Conservation (phyloP, 331 rosid species). For the Pyrus hybrid region DNA sequence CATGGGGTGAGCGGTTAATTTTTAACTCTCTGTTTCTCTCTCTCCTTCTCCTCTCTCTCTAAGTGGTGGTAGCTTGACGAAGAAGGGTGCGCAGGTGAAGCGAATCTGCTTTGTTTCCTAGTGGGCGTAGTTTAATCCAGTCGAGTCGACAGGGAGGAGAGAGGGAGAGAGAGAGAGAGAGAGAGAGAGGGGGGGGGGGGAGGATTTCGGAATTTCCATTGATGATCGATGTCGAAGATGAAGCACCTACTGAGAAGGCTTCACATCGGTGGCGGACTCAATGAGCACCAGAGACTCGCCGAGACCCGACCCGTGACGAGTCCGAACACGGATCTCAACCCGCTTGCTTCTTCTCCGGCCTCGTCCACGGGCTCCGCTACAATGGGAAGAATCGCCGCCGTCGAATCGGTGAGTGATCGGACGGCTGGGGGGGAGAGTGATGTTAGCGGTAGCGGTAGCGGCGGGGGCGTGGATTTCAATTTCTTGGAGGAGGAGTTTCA, state of each 20-base stretch:
- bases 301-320: slow-evolving; percentile 27
- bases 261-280: slow-evolving; percentile 89
- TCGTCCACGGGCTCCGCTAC: slow-evolving; percentile 18
- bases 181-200: not conserved
- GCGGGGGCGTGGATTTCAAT: slow-evolving; percentile 48
- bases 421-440: slow-evolving; percentile 7
- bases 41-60: slow-evolving; percentile 13
- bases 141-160: not conserved
- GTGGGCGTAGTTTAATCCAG: slow-evolving; percentile 31
- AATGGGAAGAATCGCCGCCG: slow-evolving; percentile 34
- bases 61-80: slow-evolving; percentile 43
- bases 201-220: slow-evolving; percentile 5
- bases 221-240: slow-evolving; percentile 88
- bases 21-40: slow-evolving; percentile 17
- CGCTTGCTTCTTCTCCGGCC: slow-evolving; percentile 36
- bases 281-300: slow-evolving; percentile 47
- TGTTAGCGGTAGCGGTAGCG: slow-evolving; percentile 6
- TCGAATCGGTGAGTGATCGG: slow-evolving; percentile 46
- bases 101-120: slow-evolving; percentile 32
- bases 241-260: slow-evolving; percentile 91
- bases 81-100: slow-evolving; percentile 55
- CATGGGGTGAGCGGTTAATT: slow-evolving; percentile 45
- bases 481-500: slow-evolving; percentile 93
- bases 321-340: slow-evolving; percentile 18
- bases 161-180: not conserved